Conservation (phyloP, 495 filamentous ascomycete genomes). For the Bombardia bombarda region DNA sequence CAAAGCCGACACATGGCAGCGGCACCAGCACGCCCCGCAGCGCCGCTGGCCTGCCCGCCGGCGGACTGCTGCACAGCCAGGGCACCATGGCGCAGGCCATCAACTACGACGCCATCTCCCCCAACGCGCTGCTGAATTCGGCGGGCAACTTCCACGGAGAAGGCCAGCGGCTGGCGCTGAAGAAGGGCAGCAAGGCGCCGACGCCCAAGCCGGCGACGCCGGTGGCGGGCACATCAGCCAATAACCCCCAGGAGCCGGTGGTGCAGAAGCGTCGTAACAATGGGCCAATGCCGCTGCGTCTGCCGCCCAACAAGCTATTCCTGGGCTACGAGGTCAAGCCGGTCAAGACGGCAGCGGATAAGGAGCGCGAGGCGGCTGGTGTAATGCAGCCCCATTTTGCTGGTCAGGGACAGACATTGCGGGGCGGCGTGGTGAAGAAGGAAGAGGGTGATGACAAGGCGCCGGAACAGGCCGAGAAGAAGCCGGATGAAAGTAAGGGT, state of each 20-base stretch:
- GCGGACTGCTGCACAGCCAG: conserved; percentile 68
- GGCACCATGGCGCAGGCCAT: conserved; percentile 95
- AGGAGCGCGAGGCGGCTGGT: conserved; percentile 53
- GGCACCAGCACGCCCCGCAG: conserved; percentile 58
- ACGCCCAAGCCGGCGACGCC: conserved; percentile 80
- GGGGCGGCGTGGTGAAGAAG: conserved; percentile 54
- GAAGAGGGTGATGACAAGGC: conserved; percentile 32
- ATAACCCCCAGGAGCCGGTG: conserved; percentile 34
- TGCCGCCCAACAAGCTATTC: conserved; percentile 86
- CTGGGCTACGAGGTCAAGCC: conserved; percentile 92
- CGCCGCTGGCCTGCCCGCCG: conserved; percentile 46
- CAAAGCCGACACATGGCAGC: conserved; percentile 39
- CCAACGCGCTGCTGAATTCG: conserved; percentile 49
- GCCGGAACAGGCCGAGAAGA: conserved; percentile 23
- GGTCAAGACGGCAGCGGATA: conserved; percentile 69
- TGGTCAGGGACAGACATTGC: conserved; percentile 82
- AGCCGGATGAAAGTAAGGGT: conserved; percentile 20
- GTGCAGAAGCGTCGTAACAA: conserved; percentile 49
- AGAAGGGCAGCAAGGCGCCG: conserved; percentile 70
- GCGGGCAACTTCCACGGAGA: conserved; percentile 74
- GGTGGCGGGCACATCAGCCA: conserved; percentile 58
- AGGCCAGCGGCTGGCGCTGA: conserved; percentile 65
- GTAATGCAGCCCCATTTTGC: conserved; percentile 67
- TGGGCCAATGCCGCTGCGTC: conserved; percentile 75
- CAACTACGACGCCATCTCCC: conserved; percentile 92